phyloP scores from a whole-genome alignment of 306 rosid genomes.

The Cucurbita pepo region DNA sequence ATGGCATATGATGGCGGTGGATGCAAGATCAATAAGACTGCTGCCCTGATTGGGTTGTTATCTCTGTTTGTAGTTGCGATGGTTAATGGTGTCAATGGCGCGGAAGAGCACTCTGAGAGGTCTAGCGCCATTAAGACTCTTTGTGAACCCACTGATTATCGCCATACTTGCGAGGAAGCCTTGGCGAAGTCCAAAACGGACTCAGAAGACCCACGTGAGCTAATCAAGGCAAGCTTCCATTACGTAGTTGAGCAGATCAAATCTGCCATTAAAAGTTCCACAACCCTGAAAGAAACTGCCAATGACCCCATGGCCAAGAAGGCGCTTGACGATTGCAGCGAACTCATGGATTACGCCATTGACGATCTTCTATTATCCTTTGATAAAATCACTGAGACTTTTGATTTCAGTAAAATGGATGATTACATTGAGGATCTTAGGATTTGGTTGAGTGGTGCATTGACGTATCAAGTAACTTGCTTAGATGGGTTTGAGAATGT shows the following conservation, averaged over 20 bases:
- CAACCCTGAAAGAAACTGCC: conserved; percentile 14
- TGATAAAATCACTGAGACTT: conserved; percentile 7
- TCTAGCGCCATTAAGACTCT: conserved; percentile 17
- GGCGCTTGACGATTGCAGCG: conserved; percentile 42
- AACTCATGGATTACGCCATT: conserved; percentile 38
- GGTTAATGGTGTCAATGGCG: too few relatives aligned
- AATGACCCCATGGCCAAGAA: conserved; percentile 32
- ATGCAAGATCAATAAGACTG: too few relatives aligned
- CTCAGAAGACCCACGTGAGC: conserved; percentile 25
- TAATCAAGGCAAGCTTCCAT: conserved; percentile 23
- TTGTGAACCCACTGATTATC: conserved; percentile 45
- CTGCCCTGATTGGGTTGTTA: too few relatives aligned
- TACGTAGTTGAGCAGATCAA: conserved; percentile 13
- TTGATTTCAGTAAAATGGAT: conserved; percentile 17
- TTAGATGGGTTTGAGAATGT: conserved; percentile 1
- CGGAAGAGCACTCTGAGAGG: too few relatives aligned
- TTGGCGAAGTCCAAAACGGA: not conserved
- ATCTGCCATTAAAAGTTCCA: conserved; percentile 15
- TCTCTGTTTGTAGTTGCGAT: too few relatives aligned
- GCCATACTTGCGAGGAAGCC: conserved; percentile 30
- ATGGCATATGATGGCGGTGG: too few relatives aligned
- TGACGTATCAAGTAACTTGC: conserved; percentile 51
- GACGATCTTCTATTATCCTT: conserved; percentile 28
- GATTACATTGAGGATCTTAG: conserved; percentile 35
- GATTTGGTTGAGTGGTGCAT: conserved; percentile 45